Evolutionary conservation across 225 moss, liverwort and hornwort genomes (phyloP), one percentile per base, ranked within the genome.

Genomic region (Marchantia paleacea): DNA sequence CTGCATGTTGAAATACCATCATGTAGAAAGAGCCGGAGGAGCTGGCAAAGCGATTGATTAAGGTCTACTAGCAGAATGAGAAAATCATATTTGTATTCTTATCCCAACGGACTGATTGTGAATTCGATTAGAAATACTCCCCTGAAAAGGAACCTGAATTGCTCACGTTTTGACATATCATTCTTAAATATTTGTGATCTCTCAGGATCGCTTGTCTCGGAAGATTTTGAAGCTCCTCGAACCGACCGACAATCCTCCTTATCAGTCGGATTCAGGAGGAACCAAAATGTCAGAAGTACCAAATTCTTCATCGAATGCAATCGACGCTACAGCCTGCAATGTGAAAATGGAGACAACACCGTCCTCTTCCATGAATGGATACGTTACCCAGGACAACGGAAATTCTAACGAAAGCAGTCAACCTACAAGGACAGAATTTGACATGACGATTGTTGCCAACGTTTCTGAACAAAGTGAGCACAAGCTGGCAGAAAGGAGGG

Each of bases 371-470:
- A 3, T 15, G 7, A 20, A 31, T 28, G 7, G 26, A 39, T 47
- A 18, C 39, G 19, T 6, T 47, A 58, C 18, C 54, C 15, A 58
- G 60, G 31, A 39, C 75, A 1, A 39, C 29, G 6, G 12, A 31
- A 15, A 14, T n/a, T 6, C 5, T 76, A 47, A 30, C 12, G 80
- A 82, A 15, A 69, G 52, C 63, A 65, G 15, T 48, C 39, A 63
- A 14, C 54, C 18, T 24, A 49, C 55, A 66, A 79, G 79, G 12
- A 10, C 15, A 77, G 29, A 52, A 63, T 80, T 75, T 48, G 75
- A 83, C 16, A 85, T 85, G 83, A 78, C 91, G 24, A 77, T 99
- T 61, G 87, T 95, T 79, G 89, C 84, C 66, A 99, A 99, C 80
- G 83, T 91, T 67, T 75, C 82, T 70, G 88, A 89, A 82, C 71